Evolutionary conservation across 768 basidiomycete species (phyloP), one percentile per base, ranked within the genome.

Genomic region (Leccinum barrowsii): DNA sequence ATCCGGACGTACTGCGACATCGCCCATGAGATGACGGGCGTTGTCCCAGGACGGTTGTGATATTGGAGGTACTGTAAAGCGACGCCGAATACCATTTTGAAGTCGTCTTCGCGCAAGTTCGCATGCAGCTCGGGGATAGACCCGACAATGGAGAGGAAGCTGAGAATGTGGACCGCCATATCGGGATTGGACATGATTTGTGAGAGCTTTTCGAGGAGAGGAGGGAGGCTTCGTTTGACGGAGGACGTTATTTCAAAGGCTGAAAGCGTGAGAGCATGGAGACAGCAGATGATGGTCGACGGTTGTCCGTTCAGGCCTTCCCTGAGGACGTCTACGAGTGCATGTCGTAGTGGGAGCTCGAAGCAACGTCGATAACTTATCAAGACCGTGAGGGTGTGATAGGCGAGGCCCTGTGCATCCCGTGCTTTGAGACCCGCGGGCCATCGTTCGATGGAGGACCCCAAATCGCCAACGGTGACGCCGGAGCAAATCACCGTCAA

Each of bases 81-180:
- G 40, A 98, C 91, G 7, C 90, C 92, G 66, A 99, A 98, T 0
- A 98, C 90, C 80, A 90, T 89, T 70, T 90, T 92, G 75, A 87
- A 98, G 65, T 98, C 90, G 50, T 77, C 82, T 62, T 94, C 92
- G 3, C 90, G 94, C 65, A 99, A 90, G 72, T 97, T 98, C 56
- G 86, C 85, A 71, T 94, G 90, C 6, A 98, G 76, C 6, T 81
- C 74, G 1, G 84, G 87, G 13, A 89, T 81, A 2, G 93, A 91
- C 3, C 92, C 94, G 48, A 97, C 81, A 60, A 97, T 87, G 46
- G 85, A 82, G 22, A 98, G 82, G 71, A 98, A 91, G 60, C 91
- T 91, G 58, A 98, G 85, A 70, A 98, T 95, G 69, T 98, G 95
- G n/a, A 95, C 89, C 6, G 94, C 89, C 82, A 98, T 89, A 59